Base-by-base conservation (phyloP, 2,329 filamentous ascomycete species). In the Fusarium neocosmosporiellum region DNA sequence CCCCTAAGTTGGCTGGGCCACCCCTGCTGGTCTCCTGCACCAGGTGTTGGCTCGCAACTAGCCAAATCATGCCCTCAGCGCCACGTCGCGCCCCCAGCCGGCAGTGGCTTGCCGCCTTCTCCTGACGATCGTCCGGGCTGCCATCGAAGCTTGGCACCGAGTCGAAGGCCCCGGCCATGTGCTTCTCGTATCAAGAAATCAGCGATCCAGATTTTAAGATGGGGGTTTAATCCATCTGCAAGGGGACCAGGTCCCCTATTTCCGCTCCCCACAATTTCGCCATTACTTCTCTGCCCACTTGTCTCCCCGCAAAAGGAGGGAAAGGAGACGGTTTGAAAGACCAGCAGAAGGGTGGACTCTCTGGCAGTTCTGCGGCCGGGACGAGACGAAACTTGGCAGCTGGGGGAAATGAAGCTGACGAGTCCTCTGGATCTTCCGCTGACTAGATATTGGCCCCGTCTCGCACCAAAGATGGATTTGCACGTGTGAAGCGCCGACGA, bases 401-500 rank as follows among this genome's bases (percentile, higher is more conserved):
- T 33, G 14, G 33, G 70, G 69, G 68, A 78, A 72, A 78, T 74
- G 74, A 78, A 65, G 63, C 68, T 72, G 65, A 71, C 67, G 66
- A 72, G 65, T 69, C 36, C 36, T 67, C 53, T 63, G 31, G 63
- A 34, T 60, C 57, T 57, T 55, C n/a, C 20, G 46, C 60, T 29
- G 63, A 67, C 57, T 77, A 66, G 66, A 73, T 68, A 66, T 72
- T 66, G 63, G 63, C 69, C 59, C 55, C 63, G 59, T 62, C 48
- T 39, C 61, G 59, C 68, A 66, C 61, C 57, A 63, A 60, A 34
- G 34, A 69, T 63, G 27, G 46, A 53, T 58, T 62, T 8, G 54
- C 71, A 70, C 41, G 48, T 67, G 59, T 66, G 58, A 64, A 65
- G 66, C 59, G 67, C 18, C 62, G 71, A 59, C 37, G 63, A 73